Evolutionary conservation across 176 grass and related monocot species (phyloP).

Genomic region (Echinochloa phyllopogon): DNA sequence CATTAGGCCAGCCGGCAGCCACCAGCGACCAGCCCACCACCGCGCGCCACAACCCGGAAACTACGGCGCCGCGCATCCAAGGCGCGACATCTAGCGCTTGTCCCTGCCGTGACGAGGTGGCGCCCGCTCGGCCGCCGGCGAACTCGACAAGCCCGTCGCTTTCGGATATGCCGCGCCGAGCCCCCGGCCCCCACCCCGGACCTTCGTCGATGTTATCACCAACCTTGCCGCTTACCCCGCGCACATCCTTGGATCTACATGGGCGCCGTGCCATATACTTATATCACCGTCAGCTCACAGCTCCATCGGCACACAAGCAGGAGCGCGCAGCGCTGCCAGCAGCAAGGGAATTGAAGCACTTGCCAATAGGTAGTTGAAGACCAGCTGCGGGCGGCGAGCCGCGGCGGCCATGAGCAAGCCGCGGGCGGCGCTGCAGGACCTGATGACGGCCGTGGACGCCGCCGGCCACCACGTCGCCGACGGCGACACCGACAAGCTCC

Average conservation of each 20-base stretch:
- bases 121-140: not conserved
- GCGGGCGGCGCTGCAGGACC: constrained; percentile 25
- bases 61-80: not conserved
- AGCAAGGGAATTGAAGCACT: not conserved
- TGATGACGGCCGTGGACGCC: constrained; percentile 44
- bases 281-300: not conserved
- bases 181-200: not conserved
- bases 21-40: not conserved
- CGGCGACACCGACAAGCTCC: not conserved
- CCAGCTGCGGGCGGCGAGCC: no score
- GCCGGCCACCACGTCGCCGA: not conserved
- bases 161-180: constrained; percentile 18
- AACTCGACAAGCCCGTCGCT: constrained; percentile 14
- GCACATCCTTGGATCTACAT: constrained; percentile 21
- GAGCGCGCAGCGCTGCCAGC: no score
- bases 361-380: not conserved
- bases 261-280: constrained; percentile 15
- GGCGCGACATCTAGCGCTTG: not conserved
- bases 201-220: constrained; percentile 55
- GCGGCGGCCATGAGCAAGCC: constrained; percentile 20
- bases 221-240: constrained; percentile 24
- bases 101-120: not conserved
- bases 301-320: no score
- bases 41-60: constrained; percentile 21
- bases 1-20: constrained; percentile 1